These are phyloP conservation scores for Pyrus bretschneideri DNA, from an alignment of 306 rosid species.

Conservation along the genomic window DNA sequence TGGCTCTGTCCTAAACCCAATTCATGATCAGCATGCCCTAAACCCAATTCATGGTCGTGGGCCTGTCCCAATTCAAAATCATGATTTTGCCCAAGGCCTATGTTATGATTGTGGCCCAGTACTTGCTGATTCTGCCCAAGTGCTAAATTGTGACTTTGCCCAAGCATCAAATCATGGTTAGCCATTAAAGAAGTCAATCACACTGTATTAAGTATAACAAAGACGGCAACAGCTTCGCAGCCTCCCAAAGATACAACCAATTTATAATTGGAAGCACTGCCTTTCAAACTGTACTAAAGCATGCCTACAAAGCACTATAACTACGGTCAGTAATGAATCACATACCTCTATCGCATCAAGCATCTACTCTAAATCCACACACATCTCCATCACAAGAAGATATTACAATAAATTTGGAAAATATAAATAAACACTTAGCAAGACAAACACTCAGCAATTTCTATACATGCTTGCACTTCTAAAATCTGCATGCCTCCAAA, in stretches of 20 bases:
- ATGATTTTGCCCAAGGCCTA: conserved; percentile 53
- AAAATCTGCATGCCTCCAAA: not conserved
- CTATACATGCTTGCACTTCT: not conserved
- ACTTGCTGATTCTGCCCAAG: conserved; percentile 69
- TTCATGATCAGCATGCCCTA: conserved; percentile 50
- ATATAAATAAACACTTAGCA: not conserved
- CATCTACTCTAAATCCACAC: conserved; percentile 1
- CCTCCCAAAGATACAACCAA: conserved; percentile 16
- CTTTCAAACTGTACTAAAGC: conserved; percentile 12
- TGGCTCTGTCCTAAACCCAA: conserved; percentile 52
- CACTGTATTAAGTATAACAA: not conserved
- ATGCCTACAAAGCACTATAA: conserved; percentile 37
- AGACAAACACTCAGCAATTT: not conserved
- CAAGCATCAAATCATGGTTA: conserved; percentile 68
- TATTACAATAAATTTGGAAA: not conserved
- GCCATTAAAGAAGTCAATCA: conserved; percentile 44
- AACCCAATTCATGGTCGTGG: conserved; percentile 40
- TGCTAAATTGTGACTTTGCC: conserved; percentile 54
- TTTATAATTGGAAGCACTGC: conserved; percentile 8
- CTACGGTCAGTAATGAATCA: conserved; percentile 9
- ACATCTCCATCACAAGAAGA: not conserved
- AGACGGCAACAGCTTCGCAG: conserved; percentile 13
- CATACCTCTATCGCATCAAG: conserved; percentile 5
- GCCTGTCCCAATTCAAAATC: conserved; percentile 48
- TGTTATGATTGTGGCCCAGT: conserved; percentile 49